Percentiles rank a stretch among this genome's conserved stretches.
Conservation (phyloP, 2,329 filamentous ascomycete species). For the Colletotrichum sp. region DNA sequence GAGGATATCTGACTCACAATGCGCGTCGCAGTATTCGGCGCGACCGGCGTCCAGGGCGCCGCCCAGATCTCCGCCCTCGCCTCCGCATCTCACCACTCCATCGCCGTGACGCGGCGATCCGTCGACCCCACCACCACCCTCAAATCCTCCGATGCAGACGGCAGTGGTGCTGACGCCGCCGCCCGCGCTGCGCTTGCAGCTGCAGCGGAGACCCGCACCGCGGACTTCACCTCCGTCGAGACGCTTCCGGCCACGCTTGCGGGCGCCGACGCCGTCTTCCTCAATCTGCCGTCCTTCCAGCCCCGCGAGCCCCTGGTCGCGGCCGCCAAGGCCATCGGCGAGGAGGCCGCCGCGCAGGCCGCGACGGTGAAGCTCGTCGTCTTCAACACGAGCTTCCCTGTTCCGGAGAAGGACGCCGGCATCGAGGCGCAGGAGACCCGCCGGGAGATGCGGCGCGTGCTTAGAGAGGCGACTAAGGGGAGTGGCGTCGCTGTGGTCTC, state of each 20-base stretch:
- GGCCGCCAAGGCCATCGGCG: conserved; percentile 63
- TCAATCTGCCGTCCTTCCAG: conserved; percentile 31
- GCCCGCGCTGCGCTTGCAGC: conserved; percentile 11
- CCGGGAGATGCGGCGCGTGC: conserved; percentile 31
- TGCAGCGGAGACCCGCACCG: conserved; percentile 25
- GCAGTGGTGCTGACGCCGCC: conserved; percentile 23
- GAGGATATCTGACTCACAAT: conserved; percentile 13
- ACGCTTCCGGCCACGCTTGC: conserved; percentile 16
- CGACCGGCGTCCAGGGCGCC: conserved; percentile 29
- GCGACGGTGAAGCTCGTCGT: conserved; percentile 33
- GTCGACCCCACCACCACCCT: background rate
- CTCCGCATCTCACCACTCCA: conserved; percentile 25
- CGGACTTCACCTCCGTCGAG: conserved; percentile 21
- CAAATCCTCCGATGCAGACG: conserved; percentile 22
- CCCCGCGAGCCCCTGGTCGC: conserved; percentile 49
- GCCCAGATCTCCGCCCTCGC: conserved; percentile 28
- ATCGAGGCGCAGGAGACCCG: conserved; percentile 28
- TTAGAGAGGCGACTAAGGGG: conserved; percentile 24
- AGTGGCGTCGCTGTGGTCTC: conserved; percentile 33
- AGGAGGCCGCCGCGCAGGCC: conserved; percentile 55
- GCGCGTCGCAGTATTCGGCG: conserved; percentile 32
- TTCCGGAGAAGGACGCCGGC: conserved; percentile 25
- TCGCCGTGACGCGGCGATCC: conserved; percentile 27
- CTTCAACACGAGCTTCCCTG: conserved; percentile 31
- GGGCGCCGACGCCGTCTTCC: conserved; percentile 25